phyloP scores from a whole-genome alignment of 805 yeast species.

The Wickerhamiella slavikovae region DNA sequence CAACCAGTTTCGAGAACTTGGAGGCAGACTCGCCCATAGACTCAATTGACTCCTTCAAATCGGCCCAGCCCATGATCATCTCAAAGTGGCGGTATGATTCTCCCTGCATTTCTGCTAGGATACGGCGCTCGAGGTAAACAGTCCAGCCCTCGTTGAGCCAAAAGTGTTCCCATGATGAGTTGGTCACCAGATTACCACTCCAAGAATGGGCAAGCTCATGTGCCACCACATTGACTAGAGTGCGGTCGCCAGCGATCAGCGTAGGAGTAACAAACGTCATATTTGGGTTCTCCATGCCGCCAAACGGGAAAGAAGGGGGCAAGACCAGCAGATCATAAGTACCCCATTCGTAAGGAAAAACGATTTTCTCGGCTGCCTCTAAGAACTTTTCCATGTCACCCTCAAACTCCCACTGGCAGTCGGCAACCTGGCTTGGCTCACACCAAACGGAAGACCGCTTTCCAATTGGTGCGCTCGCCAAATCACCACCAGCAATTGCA shows the following conservation, averaged over 20 bases:
- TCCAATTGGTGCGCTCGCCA: conserved; percentile 46
- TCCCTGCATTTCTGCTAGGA: conserved; percentile 59
- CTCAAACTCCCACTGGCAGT: conserved; percentile 62
- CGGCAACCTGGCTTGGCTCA: conserved; percentile 47
- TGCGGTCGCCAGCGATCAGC: conserved; percentile 61
- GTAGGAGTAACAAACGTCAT: conserved; percentile 85
- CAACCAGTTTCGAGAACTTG: conserved; percentile 30
- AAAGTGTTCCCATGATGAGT: conserved; percentile 81
- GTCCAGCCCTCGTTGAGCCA: conserved; percentile 97
- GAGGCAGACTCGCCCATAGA: conserved; percentile 23
- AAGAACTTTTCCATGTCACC: conserved; percentile 61
- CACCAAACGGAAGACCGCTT: conserved; percentile 72
- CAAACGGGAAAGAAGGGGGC: conserved; percentile 65
- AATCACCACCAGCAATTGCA: conserved; percentile 71
- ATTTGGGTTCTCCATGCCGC: conserved; percentile 92
- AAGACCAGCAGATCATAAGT: conserved; percentile 62
- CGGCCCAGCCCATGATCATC: conserved; percentile 80
- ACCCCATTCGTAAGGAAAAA: conserved; percentile 70
- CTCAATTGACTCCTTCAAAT: conserved; percentile 39
- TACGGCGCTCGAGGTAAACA: conserved; percentile 73
- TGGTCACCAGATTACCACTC: conserved; percentile 82
- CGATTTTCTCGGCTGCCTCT: conserved; percentile 51
- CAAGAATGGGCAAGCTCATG: conserved; percentile 88
- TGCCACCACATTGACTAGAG: conserved; percentile 76
- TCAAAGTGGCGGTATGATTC: conserved; percentile 59